A percentile compares a stretch with the other conserved stretches of the same genome.
These are phyloP conservation scores for Rheum nobile DNA, from an alignment of 148 eudicot genomes.

Conservation along the genomic window DNA sequence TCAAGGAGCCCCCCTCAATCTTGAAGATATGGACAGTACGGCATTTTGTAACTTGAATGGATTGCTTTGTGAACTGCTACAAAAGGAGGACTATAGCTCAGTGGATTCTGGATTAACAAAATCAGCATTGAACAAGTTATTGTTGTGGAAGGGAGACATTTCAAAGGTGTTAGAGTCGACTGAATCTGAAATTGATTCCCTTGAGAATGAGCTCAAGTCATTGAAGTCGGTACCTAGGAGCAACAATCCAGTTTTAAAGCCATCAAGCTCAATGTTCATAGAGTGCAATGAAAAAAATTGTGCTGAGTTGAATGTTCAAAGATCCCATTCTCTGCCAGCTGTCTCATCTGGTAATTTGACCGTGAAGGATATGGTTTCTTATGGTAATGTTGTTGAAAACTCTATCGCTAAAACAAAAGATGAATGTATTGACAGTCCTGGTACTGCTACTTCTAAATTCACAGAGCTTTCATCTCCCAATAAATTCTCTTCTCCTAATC, in stretches of 20 bases:
- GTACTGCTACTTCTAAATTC: conserved; percentile 57
- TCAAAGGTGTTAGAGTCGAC: conserved; percentile 60
- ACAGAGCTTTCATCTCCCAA: conserved; percentile 20
- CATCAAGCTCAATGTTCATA: conserved; percentile 23
- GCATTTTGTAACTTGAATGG: conserved; percentile 41
- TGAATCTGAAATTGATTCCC: conserved; percentile 76
- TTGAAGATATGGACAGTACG: conserved; percentile 36
- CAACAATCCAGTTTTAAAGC: conserved; percentile 18
- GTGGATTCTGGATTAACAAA: conserved; percentile 38
- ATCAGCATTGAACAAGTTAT: conserved; percentile 49
- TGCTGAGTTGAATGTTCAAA: conserved; percentile 22
- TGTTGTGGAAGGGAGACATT: conserved; percentile 53
- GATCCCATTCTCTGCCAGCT: conserved; percentile 34
- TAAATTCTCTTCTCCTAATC: conserved; percentile 13
- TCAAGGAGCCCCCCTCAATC: conserved; percentile 32
- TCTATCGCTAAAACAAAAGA: conserved; percentile 21
- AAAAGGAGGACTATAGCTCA: conserved; percentile 27
- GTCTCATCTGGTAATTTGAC: conserved; percentile 28
- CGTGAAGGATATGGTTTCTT: conserved; percentile 17
- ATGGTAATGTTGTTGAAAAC: conserved; percentile 15
- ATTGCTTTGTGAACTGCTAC: conserved; percentile 45
- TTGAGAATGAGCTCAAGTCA: conserved; percentile 68
- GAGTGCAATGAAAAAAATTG: conserved; percentile 22
- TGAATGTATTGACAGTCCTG: conserved; percentile 56
- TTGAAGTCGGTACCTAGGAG: conserved; percentile 22